These are phyloP conservation scores for Chalciporus chontae DNA, from an alignment of 768 basidiomycete genomes.

Conservation along the genomic window DNA sequence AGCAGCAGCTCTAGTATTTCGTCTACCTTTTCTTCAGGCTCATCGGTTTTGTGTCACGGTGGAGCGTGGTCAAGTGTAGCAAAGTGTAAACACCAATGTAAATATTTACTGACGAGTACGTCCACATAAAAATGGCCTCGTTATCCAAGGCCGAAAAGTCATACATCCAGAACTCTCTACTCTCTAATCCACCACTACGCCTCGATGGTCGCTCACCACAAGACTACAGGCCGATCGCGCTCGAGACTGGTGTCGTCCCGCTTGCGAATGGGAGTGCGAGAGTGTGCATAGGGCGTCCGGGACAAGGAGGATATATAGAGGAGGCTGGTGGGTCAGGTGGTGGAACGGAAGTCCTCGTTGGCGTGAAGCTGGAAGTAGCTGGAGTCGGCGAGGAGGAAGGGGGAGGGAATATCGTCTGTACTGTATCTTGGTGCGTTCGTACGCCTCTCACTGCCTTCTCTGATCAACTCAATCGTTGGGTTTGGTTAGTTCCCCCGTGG, in stretches of 20 bases:
- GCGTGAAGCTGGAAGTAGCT: constrained; percentile 78
- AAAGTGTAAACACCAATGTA: no score
- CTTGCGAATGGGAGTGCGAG: constrained; percentile 84
- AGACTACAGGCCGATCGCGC: constrained; percentile 64
- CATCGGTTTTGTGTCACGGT: constrained; percentile 34
- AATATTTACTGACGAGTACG: no score
- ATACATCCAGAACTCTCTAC: constrained; percentile 66
- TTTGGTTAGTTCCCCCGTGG: constrained; percentile 64
- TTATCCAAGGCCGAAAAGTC: constrained; percentile 79
- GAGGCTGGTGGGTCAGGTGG: constrained; percentile 74
- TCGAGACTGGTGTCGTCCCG: constrained; percentile 77
- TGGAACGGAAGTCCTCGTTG: constrained; percentile 77
- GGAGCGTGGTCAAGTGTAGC: background rate
- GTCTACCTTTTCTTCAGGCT: constrained; percentile 55
- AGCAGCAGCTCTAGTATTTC: background rate
- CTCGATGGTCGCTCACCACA: constrained; percentile 68
- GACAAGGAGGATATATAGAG: constrained; percentile 67
- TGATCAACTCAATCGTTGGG: constrained; percentile 26
- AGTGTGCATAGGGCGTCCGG: constrained; percentile 64
- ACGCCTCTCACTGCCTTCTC: background rate
- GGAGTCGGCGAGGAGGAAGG: constrained; percentile 42
- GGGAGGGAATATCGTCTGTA: constrained; percentile 61
- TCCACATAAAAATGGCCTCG: constrained; percentile 17
- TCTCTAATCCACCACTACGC: constrained; percentile 58
- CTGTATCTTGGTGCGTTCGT: constrained; percentile 71